Evolutionary conservation across 768 basidiomycete genomes (phyloP).

Genomic region (Hortiboletus campestris): DNA sequence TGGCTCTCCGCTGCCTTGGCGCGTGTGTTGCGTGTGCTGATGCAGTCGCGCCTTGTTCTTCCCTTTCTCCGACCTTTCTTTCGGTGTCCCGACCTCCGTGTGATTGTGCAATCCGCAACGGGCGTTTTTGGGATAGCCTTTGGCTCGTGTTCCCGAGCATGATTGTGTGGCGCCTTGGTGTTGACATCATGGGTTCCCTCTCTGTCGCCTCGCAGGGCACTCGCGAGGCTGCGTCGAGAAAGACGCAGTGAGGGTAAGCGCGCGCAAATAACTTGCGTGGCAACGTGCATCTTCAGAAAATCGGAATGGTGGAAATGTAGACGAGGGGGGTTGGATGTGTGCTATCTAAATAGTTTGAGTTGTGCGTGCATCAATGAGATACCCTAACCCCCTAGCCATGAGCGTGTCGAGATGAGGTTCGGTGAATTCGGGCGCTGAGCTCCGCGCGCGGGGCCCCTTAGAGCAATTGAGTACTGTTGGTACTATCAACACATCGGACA

Average conservation of each 20-base stretch:
- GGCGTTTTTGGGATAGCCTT: slow-evolving; percentile 41
- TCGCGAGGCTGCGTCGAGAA: slow-evolving; percentile 32
- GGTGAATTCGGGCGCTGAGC: too few relatives aligned
- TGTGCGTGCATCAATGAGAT: neutral
- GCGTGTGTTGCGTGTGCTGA: slow-evolving; percentile 5
- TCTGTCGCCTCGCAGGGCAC: slow-evolving; percentile 24
- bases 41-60: neutral
- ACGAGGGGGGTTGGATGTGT: neutral
- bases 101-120: neutral
- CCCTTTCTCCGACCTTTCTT: too few relatives aligned
- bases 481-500: too few relatives aligned
- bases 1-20: neutral
- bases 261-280: neutral
- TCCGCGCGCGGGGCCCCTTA: too few relatives aligned
- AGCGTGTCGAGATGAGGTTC: too few relatives aligned
- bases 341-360: neutral
- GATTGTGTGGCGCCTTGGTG: slow-evolving; percentile 58
- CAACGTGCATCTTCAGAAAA: neutral
- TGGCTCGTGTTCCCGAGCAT: slow-evolving; percentile 74
- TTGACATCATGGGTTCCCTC: slow-evolving; percentile 55
- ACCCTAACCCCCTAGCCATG: too few relatives aligned
- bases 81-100: neutral
- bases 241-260: slow-evolving; percentile 21
- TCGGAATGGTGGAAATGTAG: neutral
- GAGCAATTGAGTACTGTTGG: too few relatives aligned